These are phyloP conservation scores for Vigna hirtella DNA, from an alignment of 306 rosid genomes.

Conservation along the genomic window DNA sequence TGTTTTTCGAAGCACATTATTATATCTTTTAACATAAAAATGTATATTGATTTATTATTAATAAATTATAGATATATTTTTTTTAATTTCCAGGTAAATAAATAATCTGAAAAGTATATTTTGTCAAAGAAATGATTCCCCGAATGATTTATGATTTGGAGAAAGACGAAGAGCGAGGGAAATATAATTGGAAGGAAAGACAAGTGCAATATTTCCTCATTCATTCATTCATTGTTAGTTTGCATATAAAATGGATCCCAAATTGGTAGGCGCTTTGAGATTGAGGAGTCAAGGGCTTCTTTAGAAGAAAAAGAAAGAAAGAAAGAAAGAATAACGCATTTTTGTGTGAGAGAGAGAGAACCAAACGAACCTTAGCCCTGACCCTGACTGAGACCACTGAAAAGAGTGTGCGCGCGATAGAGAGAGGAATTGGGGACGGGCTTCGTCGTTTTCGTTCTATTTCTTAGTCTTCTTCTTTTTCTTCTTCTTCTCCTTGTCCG, in stretches of 20 bases:
- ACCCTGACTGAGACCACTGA: neutral
- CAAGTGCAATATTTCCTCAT: neutral
- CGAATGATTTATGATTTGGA: neutral
- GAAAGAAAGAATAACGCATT: neutral
- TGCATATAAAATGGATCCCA: neutral
- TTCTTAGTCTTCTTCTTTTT: neutral
- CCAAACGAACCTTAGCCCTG: neutral
- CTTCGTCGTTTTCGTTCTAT: neutral
- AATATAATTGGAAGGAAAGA: neutral
- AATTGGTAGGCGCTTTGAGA: neutral
- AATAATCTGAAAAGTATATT: too few species aligned
- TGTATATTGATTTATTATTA: too few species aligned
- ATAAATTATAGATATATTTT: too few species aligned
- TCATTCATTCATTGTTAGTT: neutral
- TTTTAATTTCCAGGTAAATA: too few species aligned
- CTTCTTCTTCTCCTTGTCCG: neutral
- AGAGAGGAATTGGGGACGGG: neutral
- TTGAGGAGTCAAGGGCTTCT: slow-evolving; percentile 1
- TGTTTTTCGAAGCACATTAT: too few species aligned
- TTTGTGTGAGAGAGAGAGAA: neutral
- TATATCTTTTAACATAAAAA: too few species aligned
- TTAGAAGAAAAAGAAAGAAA: neutral
- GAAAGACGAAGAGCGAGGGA: neutral
- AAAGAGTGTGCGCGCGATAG: neutral
- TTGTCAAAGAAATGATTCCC: neutral